Evolutionary conservation across 1,139 yeast species (phyloP).

Genomic region (Candida neerlandica): DNA sequence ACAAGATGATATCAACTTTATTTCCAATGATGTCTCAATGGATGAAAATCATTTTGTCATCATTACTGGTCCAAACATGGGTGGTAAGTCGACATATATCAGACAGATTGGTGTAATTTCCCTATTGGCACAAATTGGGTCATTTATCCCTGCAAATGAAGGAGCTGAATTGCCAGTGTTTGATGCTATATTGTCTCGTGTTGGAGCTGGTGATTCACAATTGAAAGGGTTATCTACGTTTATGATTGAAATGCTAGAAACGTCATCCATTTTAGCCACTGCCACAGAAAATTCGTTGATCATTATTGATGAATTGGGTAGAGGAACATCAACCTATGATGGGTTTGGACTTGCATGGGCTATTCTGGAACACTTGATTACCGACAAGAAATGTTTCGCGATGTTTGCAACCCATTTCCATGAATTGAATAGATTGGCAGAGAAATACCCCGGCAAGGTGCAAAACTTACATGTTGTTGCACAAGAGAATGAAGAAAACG

Average conservation of each 20-base stretch:
- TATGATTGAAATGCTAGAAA: constrained; percentile 98
- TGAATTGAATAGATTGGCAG: constrained; percentile 80
- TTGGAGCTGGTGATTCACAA: constrained; percentile 99
- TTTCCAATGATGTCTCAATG: constrained; percentile 72
- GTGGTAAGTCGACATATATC: constrained; percentile 94
- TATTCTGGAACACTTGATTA: constrained; percentile 82
- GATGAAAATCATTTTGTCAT: constrained; percentile 59
- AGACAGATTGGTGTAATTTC: constrained; percentile 90
- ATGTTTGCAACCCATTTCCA: constrained; percentile 97
- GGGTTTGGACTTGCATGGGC: constrained; percentile 99
- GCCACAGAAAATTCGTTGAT: constrained; percentile 85
- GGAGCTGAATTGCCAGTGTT: constrained; percentile 76
- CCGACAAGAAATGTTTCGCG: constrained; percentile 71
- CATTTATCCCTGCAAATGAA: constrained; percentile 68
- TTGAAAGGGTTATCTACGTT: constrained; percentile 94
- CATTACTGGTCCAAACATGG: constrained; percentile 98
- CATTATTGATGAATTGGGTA: constrained; percentile 91
- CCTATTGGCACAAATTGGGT: constrained; percentile 89
- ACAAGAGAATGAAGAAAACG: constrained; percentile 55
- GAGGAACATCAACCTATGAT: constrained; percentile 97
- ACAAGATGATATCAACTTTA: constrained; percentile 84
- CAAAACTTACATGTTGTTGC: constrained; percentile 93
- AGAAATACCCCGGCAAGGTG: constrained; percentile 56
- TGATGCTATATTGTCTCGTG: constrained; percentile 91
- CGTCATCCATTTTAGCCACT: constrained; percentile 85